Percentiles rank a stretch among this genome's conserved stretches.
These are phyloP conservation scores for Tylopilus sp. DNA, from an alignment of 768 basidiomycete species.

Conservation along the genomic window DNA sequence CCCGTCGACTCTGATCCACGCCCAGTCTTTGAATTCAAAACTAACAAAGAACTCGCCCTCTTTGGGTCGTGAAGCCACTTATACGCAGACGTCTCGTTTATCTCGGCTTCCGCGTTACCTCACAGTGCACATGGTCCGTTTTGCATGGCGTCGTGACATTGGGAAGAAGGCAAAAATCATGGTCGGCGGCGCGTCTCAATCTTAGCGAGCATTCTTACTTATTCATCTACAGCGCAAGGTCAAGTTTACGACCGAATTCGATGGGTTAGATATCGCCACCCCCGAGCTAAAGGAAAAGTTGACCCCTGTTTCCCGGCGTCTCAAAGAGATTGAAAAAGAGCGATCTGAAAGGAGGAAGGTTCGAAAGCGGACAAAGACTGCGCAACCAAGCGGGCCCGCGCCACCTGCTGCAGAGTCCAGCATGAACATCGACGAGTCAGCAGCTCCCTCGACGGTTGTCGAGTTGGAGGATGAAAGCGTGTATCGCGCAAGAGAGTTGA, in stretches of 20 bases:
- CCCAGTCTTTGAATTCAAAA: slow-evolving; percentile 79
- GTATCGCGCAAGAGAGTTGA: slow-evolving; percentile 61
- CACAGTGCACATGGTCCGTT: slow-evolving; percentile 93
- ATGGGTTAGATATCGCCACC: slow-evolving; percentile 77
- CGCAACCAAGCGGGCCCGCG: slow-evolving; percentile 13
- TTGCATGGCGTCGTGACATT: slow-evolving; percentile 92
- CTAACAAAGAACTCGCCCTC: slow-evolving; percentile 82
- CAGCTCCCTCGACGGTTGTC: slow-evolving; percentile 18
- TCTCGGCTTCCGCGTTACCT: slow-evolving; percentile 83
- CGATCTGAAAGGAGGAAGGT: slow-evolving; percentile 80
- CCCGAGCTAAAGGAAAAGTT: slow-evolving; percentile 75
- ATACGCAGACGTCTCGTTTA: slow-evolving; percentile 77
- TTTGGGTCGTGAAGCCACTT: slow-evolving; percentile 76
- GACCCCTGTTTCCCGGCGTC: slow-evolving; percentile 61
- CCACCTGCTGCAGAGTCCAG: slow-evolving; percentile 22
- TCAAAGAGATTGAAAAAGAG: slow-evolving; percentile 82
- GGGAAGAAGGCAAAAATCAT: slow-evolving; percentile 95
- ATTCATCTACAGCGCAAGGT: slow-evolving; percentile 64
- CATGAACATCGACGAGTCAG: slow-evolving; percentile 49
- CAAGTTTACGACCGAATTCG: slow-evolving; percentile 88
- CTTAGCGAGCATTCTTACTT: not conserved
- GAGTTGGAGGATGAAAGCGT: slow-evolving; percentile 61
- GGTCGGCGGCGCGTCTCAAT: slow-evolving; percentile 41
- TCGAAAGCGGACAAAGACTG: slow-evolving; percentile 65
- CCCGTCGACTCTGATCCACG: not conserved